Percentiles rank a stretch among this genome's conserved stretches.
Conservation (phyloP, 2,329 filamentous ascomycete genomes). For the Diplodia mutila region DNA sequence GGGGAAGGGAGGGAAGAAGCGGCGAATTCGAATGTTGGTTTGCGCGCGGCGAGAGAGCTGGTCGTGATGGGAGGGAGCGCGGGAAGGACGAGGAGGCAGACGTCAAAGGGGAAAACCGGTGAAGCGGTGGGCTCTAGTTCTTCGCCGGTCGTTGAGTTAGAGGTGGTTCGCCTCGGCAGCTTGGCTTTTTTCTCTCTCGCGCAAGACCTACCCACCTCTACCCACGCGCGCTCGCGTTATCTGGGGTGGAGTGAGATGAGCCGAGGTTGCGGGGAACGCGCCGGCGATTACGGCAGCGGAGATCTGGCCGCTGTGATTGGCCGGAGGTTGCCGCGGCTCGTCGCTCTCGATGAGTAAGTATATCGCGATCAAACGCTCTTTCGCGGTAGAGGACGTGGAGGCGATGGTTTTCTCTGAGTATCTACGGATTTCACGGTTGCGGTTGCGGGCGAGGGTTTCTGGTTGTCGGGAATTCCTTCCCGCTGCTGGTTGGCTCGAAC, state of each 20-base stretch:
- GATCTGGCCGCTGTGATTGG: conserved; percentile 18
- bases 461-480: conserved; percentile 11
- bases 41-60: no score
- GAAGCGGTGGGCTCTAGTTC: neutral
- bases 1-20: no score
- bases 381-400: neutral
- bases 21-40: neutral
- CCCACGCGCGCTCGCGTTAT: no score
- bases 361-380: neutral
- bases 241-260: conserved; percentile 18
- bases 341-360: neutral
- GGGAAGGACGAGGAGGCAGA: neutral
- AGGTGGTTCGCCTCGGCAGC: conserved; percentile 5
- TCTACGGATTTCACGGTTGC: neutral
- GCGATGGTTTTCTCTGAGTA: neutral
- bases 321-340: neutral
- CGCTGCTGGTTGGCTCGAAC: neutral
- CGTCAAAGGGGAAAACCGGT: neutral
- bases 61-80: neutral
- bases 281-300: conserved; percentile 8
- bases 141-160: neutral
- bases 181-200: neutral
- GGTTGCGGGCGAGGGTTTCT: neutral
- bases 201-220: neutral
- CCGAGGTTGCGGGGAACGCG: conserved; percentile 12